Conservation (phyloP, 2,329 filamentous ascomycete genomes). For the Trichophyton mentagrophytes region DNA sequence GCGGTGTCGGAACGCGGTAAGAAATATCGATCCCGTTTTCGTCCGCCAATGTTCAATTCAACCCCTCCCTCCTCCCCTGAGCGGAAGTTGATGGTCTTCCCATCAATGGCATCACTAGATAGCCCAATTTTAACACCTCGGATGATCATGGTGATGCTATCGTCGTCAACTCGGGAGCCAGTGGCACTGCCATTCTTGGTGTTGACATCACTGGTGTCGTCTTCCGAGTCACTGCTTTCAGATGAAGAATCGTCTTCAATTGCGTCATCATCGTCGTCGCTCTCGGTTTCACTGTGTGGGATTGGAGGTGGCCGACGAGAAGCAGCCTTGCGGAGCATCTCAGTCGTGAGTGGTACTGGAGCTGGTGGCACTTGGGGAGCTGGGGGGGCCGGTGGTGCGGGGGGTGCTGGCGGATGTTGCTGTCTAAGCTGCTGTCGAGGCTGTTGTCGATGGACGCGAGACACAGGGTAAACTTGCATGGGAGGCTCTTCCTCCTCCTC, state of each 20-base stretch:
- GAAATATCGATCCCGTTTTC: conserved; percentile 27
- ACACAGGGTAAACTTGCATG: not conserved
- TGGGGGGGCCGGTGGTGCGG: not conserved
- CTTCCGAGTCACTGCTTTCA: conserved; percentile 23
- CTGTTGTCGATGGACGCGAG: not conserved
- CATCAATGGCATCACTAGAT: conserved; percentile 24
- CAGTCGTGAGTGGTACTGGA: not conserved
- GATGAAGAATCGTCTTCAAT: conserved; percentile 32
- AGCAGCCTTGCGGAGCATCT: conserved; percentile 1
- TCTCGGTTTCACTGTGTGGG: not conserved
- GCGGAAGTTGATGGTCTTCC: conserved; percentile 29
- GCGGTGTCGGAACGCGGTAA: conserved; percentile 25
- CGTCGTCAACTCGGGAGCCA: conserved; percentile 24
- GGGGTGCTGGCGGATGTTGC: not conserved
- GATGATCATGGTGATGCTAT: conserved; percentile 29
- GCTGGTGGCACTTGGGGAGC: not conserved
- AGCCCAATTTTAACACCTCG: conserved; percentile 31
- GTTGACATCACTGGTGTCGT: conserved; percentile 22
- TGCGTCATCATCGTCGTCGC: conserved; percentile 26
- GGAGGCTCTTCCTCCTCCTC: not conserved
- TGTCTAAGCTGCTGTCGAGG: not conserved
- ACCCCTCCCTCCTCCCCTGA: conserved; percentile 27
- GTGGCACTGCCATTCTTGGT: conserved; percentile 24
- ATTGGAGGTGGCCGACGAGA: not conserved
- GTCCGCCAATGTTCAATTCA: conserved; percentile 28